Evolutionary conservation across 2,329 filamentous ascomycete species (phyloP), one percentile per base, ranked within the genome.

Genomic region (Arachnomyces sp.): DNA sequence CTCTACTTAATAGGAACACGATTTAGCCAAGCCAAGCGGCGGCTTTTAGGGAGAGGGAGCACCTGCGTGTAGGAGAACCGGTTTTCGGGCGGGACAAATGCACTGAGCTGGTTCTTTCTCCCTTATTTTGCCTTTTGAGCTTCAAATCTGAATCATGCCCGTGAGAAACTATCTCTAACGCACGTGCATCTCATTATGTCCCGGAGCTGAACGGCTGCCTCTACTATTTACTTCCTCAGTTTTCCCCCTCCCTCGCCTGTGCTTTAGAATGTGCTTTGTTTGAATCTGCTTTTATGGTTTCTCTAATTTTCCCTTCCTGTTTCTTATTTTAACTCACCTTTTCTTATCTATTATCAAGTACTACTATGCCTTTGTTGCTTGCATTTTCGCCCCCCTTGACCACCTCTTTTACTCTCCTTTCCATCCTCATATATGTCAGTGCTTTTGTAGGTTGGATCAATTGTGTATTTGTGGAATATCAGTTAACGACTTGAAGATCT

Each of bases 401-500:
- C 21, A 5, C 21, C 21, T 9, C 21, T 25, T 5, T 25, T 25
- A 9, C 21, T 25, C 21, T 9, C 21, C 21, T 25, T 25, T 9
- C 21, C 21, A 25, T 25, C 21, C 21, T 9, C 21, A 5, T 25
- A 25, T 25, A 25, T 36, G 18, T 15, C 32, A 28, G 15, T 44
- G 38, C 48, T 16, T 51, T 36, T 47, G 51, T 56, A 56, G 49
- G 52, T 61, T 60, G 57, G 57, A 57, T 53, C 56, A 50, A 48
- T 55, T 50, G 52, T 49, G 52, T 55, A 36, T 52, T 46, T 46
- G 47, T 54, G 42, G 45, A 52, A 60, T 45, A 57, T 54, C 55
- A 46, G 59, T 53, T 61, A 62, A 61, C 60, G 57, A 53, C 54
- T 52, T 59, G 53, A 52, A 57, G 21, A 5, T 9, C 5, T 25